A percentile compares a stretch with the other conserved stretches of the same genome.
phyloP scores from a whole-genome alignment of 192 early-diverging fungal species.

The Coemansia furcata region DNA sequence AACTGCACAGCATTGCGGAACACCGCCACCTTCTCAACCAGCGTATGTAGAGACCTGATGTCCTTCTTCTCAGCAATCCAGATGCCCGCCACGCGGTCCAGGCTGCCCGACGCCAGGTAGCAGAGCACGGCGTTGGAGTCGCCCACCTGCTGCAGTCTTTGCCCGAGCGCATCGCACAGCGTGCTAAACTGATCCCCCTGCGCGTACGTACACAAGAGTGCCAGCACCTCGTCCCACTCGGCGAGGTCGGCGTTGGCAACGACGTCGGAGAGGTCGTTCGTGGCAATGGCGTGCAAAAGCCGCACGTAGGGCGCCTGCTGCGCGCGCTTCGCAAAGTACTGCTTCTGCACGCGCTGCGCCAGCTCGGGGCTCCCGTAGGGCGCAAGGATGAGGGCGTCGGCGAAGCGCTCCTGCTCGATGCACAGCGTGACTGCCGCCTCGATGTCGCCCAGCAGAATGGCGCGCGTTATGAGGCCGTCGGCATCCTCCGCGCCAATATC shows the following conservation, averaged over 20 bases:
- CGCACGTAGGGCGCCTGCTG: slow-evolving; percentile 76
- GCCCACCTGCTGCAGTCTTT: slow-evolving; percentile 52
- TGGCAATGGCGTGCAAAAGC: slow-evolving; percentile 76
- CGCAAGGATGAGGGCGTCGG: slow-evolving; percentile 88
- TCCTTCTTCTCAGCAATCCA: slow-evolving; percentile 61
- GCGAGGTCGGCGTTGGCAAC: slow-evolving; percentile 72
- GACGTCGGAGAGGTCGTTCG: slow-evolving; percentile 79
- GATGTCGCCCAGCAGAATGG: slow-evolving; percentile 89
- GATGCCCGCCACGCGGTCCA: slow-evolving; percentile 73
- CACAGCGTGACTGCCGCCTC: slow-evolving; percentile 88
- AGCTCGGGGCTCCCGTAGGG: slow-evolving; percentile 80
- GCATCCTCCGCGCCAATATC: slow-evolving; percentile 34
- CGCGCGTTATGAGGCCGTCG: slow-evolving; percentile 79
- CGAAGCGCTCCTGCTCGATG: slow-evolving; percentile 72
- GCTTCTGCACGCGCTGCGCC: slow-evolving; percentile 69
- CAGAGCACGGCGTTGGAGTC: slow-evolving; percentile 51
- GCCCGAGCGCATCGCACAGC: slow-evolving; percentile 68
- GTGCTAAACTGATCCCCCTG: slow-evolving; percentile 76
- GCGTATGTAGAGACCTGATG: slow-evolving; percentile 59
- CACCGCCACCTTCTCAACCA: slow-evolving; percentile 91
- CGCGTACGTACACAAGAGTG: slow-evolving; percentile 91
- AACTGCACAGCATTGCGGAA: slow-evolving; percentile 92
- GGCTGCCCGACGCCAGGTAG: slow-evolving; percentile 54
- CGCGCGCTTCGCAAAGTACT: slow-evolving; percentile 77
- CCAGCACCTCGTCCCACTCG: slow-evolving; percentile 92